Base-by-base conservation (phyloP, 1,284 basidiomycete species). In the Apiotrichum mycotoxinovorans region DNA sequence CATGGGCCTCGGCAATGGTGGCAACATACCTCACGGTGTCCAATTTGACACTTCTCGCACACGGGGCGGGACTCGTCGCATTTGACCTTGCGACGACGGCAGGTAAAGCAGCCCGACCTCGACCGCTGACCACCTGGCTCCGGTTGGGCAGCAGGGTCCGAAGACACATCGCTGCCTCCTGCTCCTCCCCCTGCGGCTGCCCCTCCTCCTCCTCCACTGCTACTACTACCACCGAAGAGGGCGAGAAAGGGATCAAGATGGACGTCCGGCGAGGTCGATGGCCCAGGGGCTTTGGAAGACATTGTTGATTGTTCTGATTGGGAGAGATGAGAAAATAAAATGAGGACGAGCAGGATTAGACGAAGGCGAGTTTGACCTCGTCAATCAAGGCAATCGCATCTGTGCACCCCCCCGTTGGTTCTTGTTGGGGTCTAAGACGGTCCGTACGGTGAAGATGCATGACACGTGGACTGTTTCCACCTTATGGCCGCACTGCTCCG, bases 31-130 rank as follows among this genome's bases (percentile, higher is more conserved):
- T 67, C 65, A 30, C 69, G 58, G 15, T 56, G 54, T 37, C 67
- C 68, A 33, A 71, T 70, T 48, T 60, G 60, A 38, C 60, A 62
- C 18, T 68, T 70, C 30, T 65, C 65, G 56, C 72, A 74, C 1
- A 57, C 49, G 10, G 72, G 72, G 34, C 63, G 52, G 18, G 57
- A 58, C 59, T 75, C 72, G 46, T 71, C 69, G 49, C 73, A 75
- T 53, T 73, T 72, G 46, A 75, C 69, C 51, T 73, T 74, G 14
- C 73, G 60, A 15, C 58, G 46, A 18, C 72, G 63, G 37, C 72
- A 74, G 15, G 70, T 71, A 42, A 71, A 63, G 59, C 72, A 74
- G 1, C 71, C 71, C 10, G 63, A 61, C 46, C 67, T 54, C 12
- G 66, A 68, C 4, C 62, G 62, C 46, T 62, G 60, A 10, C 60